Conservation (phyloP, 2,329 filamentous ascomycete genomes). For the Penicillium italicum region DNA sequence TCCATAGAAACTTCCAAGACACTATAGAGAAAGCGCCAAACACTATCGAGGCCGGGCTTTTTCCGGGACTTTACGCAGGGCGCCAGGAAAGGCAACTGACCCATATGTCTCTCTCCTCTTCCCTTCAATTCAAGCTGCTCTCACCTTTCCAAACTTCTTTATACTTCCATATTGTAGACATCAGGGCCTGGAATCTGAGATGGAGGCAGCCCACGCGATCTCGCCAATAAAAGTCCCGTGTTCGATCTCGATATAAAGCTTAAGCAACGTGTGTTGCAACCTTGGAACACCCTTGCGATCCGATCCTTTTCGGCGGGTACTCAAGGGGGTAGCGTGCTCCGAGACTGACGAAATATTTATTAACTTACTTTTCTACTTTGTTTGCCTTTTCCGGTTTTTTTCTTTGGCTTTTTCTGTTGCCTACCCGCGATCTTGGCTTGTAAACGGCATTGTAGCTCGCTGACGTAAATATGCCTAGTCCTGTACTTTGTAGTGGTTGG, state of each 20-base stretch:
- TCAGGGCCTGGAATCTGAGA: background rate
- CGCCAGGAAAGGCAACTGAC: constrained; percentile 23
- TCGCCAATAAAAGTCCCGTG: constrained; percentile 18
- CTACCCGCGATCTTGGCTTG: constrained; percentile 5
- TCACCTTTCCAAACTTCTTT: background rate
- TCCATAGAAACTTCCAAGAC: background rate
- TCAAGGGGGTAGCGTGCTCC: constrained; percentile 17
- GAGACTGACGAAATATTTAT: constrained; percentile 5
- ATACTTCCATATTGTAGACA: background rate
- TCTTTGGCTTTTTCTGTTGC: background rate
- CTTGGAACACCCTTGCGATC: constrained; percentile 7
- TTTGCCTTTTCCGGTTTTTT: background rate
- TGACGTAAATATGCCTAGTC: background rate
- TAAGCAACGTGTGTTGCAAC: constrained; percentile 14
- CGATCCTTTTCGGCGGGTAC: constrained; percentile 7
- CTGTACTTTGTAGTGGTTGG: too few species aligned
- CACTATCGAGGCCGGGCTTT: background rate
- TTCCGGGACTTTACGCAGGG: constrained; percentile 14
- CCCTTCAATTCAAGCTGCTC: background rate
- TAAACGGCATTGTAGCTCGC: background rate
- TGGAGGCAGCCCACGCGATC: constrained; percentile 14
- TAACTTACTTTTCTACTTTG: background rate
- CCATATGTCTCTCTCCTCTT: background rate
- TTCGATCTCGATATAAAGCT: constrained; percentile 28
- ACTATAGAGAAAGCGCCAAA: background rate